A percentile compares a stretch with the other conserved stretches of the same genome.
Conservation (phyloP, 371 early-diverging fungal genomes). For the Saksenaea oblongispora region DNA sequence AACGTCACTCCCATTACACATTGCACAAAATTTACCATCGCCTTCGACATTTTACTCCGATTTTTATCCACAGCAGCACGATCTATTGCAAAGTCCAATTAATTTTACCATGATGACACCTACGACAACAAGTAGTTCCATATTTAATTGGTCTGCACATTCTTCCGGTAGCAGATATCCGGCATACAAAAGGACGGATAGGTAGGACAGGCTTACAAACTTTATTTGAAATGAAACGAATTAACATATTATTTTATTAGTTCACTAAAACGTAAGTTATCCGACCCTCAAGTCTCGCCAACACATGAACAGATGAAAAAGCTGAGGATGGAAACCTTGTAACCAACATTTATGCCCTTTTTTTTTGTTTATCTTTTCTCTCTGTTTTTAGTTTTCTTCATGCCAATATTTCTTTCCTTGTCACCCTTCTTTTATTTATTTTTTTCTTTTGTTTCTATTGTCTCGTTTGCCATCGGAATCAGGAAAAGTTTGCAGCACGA, state of each 20-base stretch:
- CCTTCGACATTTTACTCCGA: conserved; percentile 79
- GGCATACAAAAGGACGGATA: background rate
- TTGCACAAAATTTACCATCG: conserved; percentile 77
- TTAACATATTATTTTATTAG: background rate
- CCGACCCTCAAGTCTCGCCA: background rate
- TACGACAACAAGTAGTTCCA: conserved; percentile 39
- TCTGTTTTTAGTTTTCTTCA: background rate
- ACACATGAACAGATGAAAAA: background rate
- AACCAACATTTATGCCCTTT: background rate
- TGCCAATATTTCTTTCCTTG: background rate
- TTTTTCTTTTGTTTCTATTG: background rate
- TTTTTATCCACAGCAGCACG: conserved; percentile 66
- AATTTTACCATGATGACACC: conserved; percentile 63
- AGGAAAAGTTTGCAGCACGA: background rate
- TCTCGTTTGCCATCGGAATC: background rate
- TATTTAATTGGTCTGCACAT: conserved; percentile 61
- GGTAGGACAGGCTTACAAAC: background rate
- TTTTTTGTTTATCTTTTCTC: too few species aligned
- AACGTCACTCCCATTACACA: conserved; percentile 63
- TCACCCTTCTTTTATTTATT: background rate
- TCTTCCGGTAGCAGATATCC: background rate
- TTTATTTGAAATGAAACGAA: background rate
- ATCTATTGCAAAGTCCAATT: conserved; percentile 58
- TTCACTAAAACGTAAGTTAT: background rate
- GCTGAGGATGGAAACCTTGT: background rate